A percentile compares a stretch with the other conserved stretches of the same genome.
Conservation (phyloP, 176 grass and related monocot genomes). For the Phoenix roebelenii region DNA sequence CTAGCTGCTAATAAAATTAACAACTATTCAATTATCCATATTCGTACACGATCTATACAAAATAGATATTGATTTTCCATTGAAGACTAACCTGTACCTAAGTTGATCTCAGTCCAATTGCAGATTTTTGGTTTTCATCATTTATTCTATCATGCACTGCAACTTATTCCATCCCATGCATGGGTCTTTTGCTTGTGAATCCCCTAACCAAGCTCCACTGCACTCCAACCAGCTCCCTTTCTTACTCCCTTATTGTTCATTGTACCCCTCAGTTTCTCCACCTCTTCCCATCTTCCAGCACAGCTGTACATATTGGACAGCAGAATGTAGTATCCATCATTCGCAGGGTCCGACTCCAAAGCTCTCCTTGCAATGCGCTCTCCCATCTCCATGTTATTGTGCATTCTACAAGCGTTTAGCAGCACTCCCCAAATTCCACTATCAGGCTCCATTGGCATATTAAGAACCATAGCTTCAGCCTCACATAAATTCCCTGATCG, state of each 20-base stretch:
- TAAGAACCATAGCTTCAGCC: slow-evolving; percentile 48
- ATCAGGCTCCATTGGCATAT: slow-evolving; percentile 65
- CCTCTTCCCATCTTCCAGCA: slow-evolving; percentile 48
- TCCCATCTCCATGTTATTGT: slow-evolving; percentile 48
- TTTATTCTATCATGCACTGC: too few species aligned
- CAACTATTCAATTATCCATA: too few species aligned
- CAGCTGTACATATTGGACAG: slow-evolving; percentile 57
- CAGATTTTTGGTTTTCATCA: too few species aligned
- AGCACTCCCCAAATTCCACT: slow-evolving; percentile 58
- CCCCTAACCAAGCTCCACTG: slow-evolving; percentile 13
- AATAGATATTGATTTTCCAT: too few species aligned
- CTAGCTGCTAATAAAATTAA: too few species aligned
- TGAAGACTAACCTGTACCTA: too few species aligned
- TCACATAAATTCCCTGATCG: slow-evolving; percentile 49
- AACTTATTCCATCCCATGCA: too few species aligned
- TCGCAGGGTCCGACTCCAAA: slow-evolving; percentile 40
- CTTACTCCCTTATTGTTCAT: slow-evolving; percentile 49
- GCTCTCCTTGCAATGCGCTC: slow-evolving; percentile 47
- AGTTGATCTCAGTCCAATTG: too few species aligned
- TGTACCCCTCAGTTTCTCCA: slow-evolving; percentile 39
- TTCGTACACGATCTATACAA: too few species aligned
- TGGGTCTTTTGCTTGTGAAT: too few species aligned
- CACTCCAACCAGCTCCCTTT: slow-evolving; percentile 51
- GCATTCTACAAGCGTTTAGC: slow-evolving; percentile 69
- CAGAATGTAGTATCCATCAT: slow-evolving; percentile 59